Evolutionary conservation across 2,329 filamentous ascomycete species (phyloP).

Genomic region (Simplicillium aogashimaense): DNA sequence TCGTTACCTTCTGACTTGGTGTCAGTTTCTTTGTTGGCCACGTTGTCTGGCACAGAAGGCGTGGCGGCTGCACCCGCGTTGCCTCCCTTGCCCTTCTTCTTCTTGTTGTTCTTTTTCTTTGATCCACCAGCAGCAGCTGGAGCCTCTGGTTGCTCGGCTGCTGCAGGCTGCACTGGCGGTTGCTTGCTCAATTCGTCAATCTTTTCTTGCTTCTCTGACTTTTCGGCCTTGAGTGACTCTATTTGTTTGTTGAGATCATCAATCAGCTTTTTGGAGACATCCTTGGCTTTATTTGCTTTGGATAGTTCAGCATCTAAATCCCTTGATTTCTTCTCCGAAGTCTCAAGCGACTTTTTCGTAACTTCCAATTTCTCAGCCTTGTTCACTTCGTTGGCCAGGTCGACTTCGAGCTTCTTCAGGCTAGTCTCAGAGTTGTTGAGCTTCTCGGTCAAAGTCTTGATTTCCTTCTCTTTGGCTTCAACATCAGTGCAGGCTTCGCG

Average conservation of each 20-base stretch:
- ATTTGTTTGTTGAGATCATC: slow-evolving; percentile 27
- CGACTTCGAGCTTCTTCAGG: slow-evolving; percentile 31
- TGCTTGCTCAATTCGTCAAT: slow-evolving; percentile 32
- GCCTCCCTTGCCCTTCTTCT: slow-evolving; percentile 76
- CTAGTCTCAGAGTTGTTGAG: slow-evolving; percentile 32
- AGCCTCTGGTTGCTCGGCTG: slow-evolving; percentile 13
- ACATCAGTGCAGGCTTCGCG: slow-evolving; percentile 28
- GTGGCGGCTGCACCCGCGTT: slow-evolving; percentile 25
- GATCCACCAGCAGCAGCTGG: slow-evolving; percentile 15
- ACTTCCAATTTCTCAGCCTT: slow-evolving; percentile 23
- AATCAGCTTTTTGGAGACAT: slow-evolving; percentile 30
- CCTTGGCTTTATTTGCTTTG: slow-evolving; percentile 27
- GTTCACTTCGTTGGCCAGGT: slow-evolving; percentile 21
- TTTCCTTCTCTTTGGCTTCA: slow-evolving; percentile 35
- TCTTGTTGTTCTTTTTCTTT: slow-evolving; percentile 71
- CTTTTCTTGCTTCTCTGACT: slow-evolving; percentile 18
- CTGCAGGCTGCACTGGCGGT: slow-evolving; percentile 21
- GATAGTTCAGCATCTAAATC: slow-evolving; percentile 31
- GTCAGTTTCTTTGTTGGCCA: slow-evolving; percentile 22
- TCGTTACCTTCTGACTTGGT: slow-evolving; percentile 19
- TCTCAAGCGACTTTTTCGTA: slow-evolving; percentile 23
- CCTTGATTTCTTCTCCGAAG: slow-evolving; percentile 20
- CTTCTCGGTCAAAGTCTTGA: slow-evolving; percentile 38
- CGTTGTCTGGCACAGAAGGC: slow-evolving; percentile 16
- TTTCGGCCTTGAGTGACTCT: slow-evolving; percentile 21